phyloP scores from a whole-genome alignment of 2,329 filamentous ascomycete species.

The Fusarium agapanthi region DNA sequence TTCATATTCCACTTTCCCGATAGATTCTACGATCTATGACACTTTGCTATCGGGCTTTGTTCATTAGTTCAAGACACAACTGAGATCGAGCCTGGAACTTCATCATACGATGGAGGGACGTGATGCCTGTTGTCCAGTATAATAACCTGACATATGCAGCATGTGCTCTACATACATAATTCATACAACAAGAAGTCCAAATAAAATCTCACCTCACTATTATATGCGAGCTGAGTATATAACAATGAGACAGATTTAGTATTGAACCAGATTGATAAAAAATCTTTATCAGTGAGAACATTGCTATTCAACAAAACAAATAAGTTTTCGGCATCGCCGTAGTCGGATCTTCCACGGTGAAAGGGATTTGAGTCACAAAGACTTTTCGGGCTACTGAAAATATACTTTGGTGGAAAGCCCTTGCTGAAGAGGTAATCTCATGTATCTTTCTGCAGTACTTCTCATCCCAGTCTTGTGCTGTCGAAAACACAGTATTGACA shows the following conservation, averaged over 20 bases:
- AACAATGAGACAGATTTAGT: not conserved
- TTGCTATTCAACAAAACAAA: rapidly evolving
- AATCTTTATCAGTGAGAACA: rapidly evolving
- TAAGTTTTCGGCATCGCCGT: rapidly evolving
- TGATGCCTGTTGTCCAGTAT: too few relatives aligned
- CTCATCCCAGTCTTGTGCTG: not conserved
- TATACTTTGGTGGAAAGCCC: not conserved
- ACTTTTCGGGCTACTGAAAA: not conserved
- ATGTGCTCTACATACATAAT: too few relatives aligned
- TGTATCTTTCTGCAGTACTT: not conserved
- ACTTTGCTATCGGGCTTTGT: rapidly evolving
- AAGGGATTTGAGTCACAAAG: too few relatives aligned
- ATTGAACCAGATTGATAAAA: too few relatives aligned
- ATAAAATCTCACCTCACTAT: rapidly evolving
- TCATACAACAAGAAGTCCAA: not conserved
- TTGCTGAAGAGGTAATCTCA: not conserved
- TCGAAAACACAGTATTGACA: rapidly evolving
- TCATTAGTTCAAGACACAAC: not conserved
- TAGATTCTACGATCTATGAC: not conserved
- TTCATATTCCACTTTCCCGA: not conserved
- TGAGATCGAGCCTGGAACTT: rapidly evolving
- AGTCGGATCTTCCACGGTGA: rapidly evolving
- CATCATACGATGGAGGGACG: too few relatives aligned
- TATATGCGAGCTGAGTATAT: rapidly evolving
- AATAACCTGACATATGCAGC: rapidly evolving